Evolutionary conservation across 2,329 filamentous ascomycete genomes (phyloP).

Genomic region (Talaromyces sp.): DNA sequence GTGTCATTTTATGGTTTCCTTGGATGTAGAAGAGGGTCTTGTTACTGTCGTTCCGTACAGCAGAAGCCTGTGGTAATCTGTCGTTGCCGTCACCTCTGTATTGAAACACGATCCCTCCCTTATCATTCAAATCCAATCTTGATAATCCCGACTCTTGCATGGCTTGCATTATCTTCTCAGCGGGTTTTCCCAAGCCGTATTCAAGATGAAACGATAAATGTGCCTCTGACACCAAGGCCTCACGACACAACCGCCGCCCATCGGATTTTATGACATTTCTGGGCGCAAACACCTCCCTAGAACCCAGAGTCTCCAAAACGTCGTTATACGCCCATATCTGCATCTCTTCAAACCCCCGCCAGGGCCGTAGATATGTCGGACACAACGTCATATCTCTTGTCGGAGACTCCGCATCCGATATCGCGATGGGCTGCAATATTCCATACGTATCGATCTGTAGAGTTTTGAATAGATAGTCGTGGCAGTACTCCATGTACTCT

Average conservation of each 20-base stretch:
- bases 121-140: no score
- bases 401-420: neutral
- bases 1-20: neutral
- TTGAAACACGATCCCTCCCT: no score
- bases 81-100: constrained; percentile 10
- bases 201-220: no score
- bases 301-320: no score
- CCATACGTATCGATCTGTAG: neutral
- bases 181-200: no score
- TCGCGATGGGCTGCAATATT: neutral
- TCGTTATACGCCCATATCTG: neutral
- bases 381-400: neutral
- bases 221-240: no score
- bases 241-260: no score
- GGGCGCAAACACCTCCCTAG: no score
- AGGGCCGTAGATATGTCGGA: neutral
- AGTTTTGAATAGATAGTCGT: neutral
- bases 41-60: neutral
- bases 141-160: no score
- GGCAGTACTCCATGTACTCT: neutral
- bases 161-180: no score
- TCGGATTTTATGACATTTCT: no score
- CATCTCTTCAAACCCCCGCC: neutral
- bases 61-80: neutral
- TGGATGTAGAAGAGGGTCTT: neutral